Base-by-base conservation (phyloP, 306 rosid genomes). In the Glycine soja region DNA sequence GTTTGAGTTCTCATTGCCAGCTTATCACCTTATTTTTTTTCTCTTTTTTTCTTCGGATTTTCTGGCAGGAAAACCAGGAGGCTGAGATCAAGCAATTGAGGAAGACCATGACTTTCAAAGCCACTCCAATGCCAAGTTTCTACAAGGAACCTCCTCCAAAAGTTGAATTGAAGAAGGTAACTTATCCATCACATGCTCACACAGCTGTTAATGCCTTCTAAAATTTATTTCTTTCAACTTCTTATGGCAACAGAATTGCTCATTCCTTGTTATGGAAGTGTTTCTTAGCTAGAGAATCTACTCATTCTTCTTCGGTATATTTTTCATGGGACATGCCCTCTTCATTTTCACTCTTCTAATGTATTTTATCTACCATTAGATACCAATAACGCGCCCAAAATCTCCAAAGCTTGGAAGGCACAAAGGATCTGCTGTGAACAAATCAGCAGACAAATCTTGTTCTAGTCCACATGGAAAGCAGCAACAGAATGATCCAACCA, bases 321-420 rank as follows among this genome's bases (percentile, higher is more conserved):
- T 2, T 24, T 24, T 24, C 59, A 53, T 53, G 3, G 24, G 67
- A 61, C 59, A 67, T 42, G 11, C 67, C 13, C 53, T 56, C 59
- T 69, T 10, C 8, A 34, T 36, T 10, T 42, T 70, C 74, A 18
- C 24, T 65, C 10, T 32, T 63, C 13, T 77, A 14, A 70, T 59
- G 82, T 19, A 19, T 48, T 77, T 58, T 72, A 24, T 88, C 50
- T 47, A 24, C 59, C 40, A 51, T 54, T 54, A 95, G 99, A 91
- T 93, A 77, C 99, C 99, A 2, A 95, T 90, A 32, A 93, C 98
- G 11, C 92, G 98, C 8, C 80, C 99, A 40, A 93, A n/a, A 86
- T 95, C 99, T 47, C 99, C 99, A 6, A 95, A 92, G 90, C 94
- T 95, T 5, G 98, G 99, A 84, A 88, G 99, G 84, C 24, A 81